Base-by-base conservation (phyloP, 1,284 basidiomycete species). In the Boletus putidus region DNA sequence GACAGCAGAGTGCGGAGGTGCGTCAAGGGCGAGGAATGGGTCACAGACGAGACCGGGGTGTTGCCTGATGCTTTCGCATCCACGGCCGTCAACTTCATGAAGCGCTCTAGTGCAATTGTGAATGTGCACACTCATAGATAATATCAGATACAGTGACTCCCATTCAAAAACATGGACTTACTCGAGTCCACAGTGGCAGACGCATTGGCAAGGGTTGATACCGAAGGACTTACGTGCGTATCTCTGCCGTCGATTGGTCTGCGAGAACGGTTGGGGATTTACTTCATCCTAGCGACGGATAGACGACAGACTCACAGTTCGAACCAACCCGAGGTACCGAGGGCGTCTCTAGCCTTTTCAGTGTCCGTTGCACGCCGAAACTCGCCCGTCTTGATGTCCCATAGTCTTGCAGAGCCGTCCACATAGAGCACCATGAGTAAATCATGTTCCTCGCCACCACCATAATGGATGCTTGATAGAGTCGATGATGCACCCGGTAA, bases 331-430 rank as follows among this genome's bases (percentile, higher is more conserved):
- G 86, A 86, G 60, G 89, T 81, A 2, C 72, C 73, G 6, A 96
- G 68, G 59, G 94, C 78, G 52, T 93, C 92, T 52, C 86, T 82
- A 0, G 88, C 92, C 67, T 92, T 94, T 44, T 89, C 88, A 3
- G 80, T 69, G 6, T 81, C 83, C 78, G 93, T 92, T 0, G 93
- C 92, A 42, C 95, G 79, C 78, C 94, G 84, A 66, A 98, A 89
- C 69, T 97, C 94, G 53, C 84, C 83, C 0, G 88, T 89, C 59
- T 86, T 83, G n/a, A 90, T 77, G 70, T 97, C 92, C 94, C 96
- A 99, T 2, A 96, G 76, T 33, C 96, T 80, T 4, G 91, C 91
- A 56, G 89, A 85, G 5, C 83, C 84, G 62, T 92, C 88, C 3
- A 80, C 79, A 70, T 97, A 98, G 2, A 89, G 76, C 9, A 96